Evolutionary conservation across 2,329 filamentous ascomycete species (phyloP), one percentile per base, ranked within the genome.

Genomic region (Apiospora aurea): DNA sequence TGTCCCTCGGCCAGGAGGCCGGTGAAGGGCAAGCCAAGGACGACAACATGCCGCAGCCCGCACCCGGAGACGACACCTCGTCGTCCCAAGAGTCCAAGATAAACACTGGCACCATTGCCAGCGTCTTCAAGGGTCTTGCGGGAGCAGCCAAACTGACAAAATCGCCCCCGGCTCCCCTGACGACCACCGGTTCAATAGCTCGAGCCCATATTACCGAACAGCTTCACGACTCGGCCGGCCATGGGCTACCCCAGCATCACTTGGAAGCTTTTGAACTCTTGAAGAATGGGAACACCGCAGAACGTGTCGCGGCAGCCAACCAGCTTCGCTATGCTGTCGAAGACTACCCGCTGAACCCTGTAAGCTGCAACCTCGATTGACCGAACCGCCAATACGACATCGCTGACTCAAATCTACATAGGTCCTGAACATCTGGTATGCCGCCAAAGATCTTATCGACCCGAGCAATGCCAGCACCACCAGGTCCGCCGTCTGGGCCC

Each of bases 361-460:
- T 79, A 71, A 1, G 57, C 38, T 64, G 57, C 34, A 41, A n/a
- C 57, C 57, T 64, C 57, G 18, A 64, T 34, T 34, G 11, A 41
- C 10, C 18, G 21, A 41, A 41, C 13, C 10, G 10, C 34, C 1
- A 6, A 18, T 41, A n/a, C 21, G 7, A 41, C n/a, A 13, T 64
- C 34, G 34, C 57, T 64, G 34, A 64, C 57, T 41, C 38, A 4
- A 11, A 18, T 24, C 13, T 34, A 67, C 24, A 29, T 44, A 76
- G 74, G 80, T 90, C 16, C 83, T 89, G 68, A 87, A 89, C 66
- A 90, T 93, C 71, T 93, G 91, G 89, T 87, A 90, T 74, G 89
- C 89, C 18, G 90, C 86, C 66, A 91, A 90, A 78, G 90, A 93
- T 76, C 83, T 93, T 72, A 89, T 93, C 72, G 85, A 91, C 41